Conservation (phyloP, 2,329 filamentous ascomycete species). For the Fonsecaea monophora region DNA sequence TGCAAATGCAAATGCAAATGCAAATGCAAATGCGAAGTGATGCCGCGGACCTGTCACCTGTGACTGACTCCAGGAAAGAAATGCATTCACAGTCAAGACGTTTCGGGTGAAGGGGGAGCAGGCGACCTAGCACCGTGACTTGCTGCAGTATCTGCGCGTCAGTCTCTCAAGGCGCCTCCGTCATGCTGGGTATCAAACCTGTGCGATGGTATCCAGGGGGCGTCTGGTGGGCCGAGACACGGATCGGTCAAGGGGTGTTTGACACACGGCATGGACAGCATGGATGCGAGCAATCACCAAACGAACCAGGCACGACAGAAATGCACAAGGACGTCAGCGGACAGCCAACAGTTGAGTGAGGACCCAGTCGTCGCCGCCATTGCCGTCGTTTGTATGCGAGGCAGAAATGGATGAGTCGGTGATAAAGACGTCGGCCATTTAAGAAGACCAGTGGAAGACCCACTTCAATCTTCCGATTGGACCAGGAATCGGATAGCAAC, state of each 20-base stretch:
- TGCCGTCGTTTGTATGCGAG: background rate
- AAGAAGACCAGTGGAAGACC: background rate
- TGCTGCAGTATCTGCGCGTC: background rate
- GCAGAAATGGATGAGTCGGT: background rate
- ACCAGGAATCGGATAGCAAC: background rate
- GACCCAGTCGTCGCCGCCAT: background rate
- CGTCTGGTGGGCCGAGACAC: conserved; percentile 10
- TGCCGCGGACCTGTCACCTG: background rate
- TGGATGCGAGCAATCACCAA: background rate
- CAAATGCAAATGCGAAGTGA: background rate
- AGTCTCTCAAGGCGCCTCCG: background rate
- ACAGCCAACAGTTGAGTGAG: background rate
- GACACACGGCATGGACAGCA: background rate
- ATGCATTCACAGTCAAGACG: background rate
- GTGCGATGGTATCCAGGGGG: background rate
- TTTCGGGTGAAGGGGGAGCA: background rate
- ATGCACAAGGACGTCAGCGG: background rate
- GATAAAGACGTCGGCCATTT: background rate
- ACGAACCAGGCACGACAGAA: background rate
- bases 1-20: no score
- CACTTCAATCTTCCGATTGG: background rate
- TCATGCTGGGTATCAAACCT: conserved; percentile 1
- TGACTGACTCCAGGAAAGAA: background rate
- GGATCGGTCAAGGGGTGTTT: background rate
- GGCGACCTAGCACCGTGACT: background rate